A percentile compares a stretch with the other conserved stretches of the same genome.
These are phyloP conservation scores for Blastocrithidia nonstop DNA, from an alignment of 208 protist genomes.

Conservation along the genomic window DNA sequence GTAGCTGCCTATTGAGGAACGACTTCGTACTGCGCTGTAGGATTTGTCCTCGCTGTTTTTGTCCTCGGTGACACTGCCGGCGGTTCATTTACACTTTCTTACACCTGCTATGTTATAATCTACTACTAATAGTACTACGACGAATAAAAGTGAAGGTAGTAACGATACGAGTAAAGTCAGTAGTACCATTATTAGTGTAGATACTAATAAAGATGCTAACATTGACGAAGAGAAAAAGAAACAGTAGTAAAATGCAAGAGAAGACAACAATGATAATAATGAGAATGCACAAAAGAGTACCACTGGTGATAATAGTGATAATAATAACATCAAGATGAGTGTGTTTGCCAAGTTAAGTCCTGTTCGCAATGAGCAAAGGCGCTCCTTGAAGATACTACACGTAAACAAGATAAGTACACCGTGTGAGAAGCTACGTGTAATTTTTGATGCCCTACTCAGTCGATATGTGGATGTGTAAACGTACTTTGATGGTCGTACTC, in stretches of 20 bases:
- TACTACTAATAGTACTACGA: neutral
- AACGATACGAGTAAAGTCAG: constrained; percentile 1
- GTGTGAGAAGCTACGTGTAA: constrained; percentile 35
- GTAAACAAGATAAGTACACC: constrained; percentile 11
- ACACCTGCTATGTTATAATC: constrained; percentile 1
- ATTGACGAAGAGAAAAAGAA: neutral
- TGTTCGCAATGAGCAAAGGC: neutral
- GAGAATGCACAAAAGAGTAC: neutral
- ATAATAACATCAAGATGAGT: neutral
- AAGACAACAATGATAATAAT: neutral
- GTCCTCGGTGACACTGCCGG: constrained; percentile 38
- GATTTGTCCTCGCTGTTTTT: constrained; percentile 53
- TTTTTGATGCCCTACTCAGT: constrained; percentile 40
- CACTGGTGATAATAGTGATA: neutral
- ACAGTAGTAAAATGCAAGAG: no score
- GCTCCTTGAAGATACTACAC: no score
- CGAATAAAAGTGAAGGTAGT: neutral
- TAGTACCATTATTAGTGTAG: neutral
- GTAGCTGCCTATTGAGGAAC: constrained; percentile 29
- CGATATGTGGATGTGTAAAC: constrained; percentile 61
- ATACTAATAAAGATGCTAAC: neutral
- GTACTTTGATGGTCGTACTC: constrained; percentile 36
- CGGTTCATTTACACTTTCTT: constrained; percentile 32
- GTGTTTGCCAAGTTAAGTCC: neutral
- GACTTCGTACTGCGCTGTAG: constrained; percentile 24